Conservation (phyloP, 257 asterid species). For the Primulina huaijiensis region DNA sequence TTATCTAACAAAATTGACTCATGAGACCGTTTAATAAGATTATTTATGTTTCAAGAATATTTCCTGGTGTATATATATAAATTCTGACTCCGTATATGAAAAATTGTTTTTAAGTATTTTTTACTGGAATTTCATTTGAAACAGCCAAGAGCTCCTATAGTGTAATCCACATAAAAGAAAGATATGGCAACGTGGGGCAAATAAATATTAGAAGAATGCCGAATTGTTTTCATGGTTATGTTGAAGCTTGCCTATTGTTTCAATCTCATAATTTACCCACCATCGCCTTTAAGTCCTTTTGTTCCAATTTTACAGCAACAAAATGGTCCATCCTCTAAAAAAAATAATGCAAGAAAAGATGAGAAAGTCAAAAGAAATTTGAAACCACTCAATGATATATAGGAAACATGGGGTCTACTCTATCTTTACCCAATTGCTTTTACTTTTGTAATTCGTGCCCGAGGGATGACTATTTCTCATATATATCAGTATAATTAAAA, state of each 20-base stretch:
- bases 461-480: not conserved
- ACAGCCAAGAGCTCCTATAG: too few species aligned
- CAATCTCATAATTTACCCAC: not conserved
- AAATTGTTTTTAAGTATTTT: not conserved
- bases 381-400: constrained; percentile 6
- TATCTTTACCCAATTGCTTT: not conserved
- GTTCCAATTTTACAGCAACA: constrained; percentile 14
- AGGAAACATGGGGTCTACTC: constrained; percentile 12
- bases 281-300: not conserved
- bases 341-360: constrained; percentile 15
- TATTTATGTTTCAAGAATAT: not conserved
- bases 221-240: constrained; percentile 19
- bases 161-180: too few species aligned
- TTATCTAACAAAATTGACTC: too few species aligned
- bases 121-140: not conserved
- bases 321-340: constrained; percentile 19
- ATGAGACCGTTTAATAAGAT: too few species aligned
- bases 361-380: constrained; percentile 29
- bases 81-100: too few species aligned
- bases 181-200: constrained; percentile 17
- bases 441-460: constrained; percentile 14
- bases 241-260: constrained; percentile 20
- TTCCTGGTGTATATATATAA: too few species aligned
- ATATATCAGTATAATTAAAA: too few species aligned
- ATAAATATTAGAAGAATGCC: constrained; percentile 17